Evolutionary conservation across 768 basidiomycete species (phyloP), one percentile per base, ranked within the genome.

Genomic region (Naganishia randhawae): DNA sequence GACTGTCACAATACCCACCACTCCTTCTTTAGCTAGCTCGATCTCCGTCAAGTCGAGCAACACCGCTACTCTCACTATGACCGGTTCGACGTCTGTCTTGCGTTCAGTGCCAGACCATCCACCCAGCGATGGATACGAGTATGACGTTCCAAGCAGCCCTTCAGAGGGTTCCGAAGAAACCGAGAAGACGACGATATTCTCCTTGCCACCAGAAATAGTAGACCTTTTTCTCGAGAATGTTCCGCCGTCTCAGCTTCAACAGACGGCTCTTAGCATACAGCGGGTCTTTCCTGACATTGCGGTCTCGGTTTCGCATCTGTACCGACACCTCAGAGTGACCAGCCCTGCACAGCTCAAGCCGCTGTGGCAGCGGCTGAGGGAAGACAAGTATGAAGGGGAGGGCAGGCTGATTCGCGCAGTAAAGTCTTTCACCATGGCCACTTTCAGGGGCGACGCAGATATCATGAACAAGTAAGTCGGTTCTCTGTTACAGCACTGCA

Each of bases 401-500:
- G 19, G 32, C 7, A 31, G 42, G 31, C 33, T 68, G 42, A 31
- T 53, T 27, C 33, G 53, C 10, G 10, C 19, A 29, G 25, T 66
- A 48, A 27, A 54, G 32, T 66, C 69, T 55, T 70, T 25, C 75
- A 81, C 45, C 74, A 81, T 71, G 50, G 41, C 67, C 3, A 61
- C 83, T 16, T 93, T 89, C 89, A 82, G 75, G 8, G 86, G 86
- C 32, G 89, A 92, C 74, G 87, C 89, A 2, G 87, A 90, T 68
- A 84, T 90, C 16, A 80, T 91, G 48, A 83, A 88, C 73, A 89
- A 89, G 57, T 61, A 13, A 11, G 57, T 61, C 9, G 17, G 35
- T 27, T 25, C 16, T 7, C 75, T 74, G 62, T 70, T 71, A 42
- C 14, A 48, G 63, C 27, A 35, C 32, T 0, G 29, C n/a, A 13